phyloP scores from a whole-genome alignment of 176 grass and related monocot species.

The Miscanthus lutarioriparius region DNA sequence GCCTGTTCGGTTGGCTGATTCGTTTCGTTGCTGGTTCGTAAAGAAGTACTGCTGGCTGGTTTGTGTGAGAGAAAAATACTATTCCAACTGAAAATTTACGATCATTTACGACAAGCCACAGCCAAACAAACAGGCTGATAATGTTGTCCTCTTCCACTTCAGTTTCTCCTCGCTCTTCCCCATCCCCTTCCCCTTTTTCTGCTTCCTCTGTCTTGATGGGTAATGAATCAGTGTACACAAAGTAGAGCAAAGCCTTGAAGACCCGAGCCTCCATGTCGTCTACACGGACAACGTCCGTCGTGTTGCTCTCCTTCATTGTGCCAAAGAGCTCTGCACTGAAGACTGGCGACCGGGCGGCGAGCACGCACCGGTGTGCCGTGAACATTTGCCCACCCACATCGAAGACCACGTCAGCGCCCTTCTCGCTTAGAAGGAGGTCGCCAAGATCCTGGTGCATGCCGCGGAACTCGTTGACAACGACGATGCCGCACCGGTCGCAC shows the following conservation, averaged over 20 bases:
- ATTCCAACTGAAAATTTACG: too few species aligned
- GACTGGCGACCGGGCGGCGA: slow-evolving; percentile 48
- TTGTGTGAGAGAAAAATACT: too few species aligned
- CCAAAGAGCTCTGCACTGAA: slow-evolving; percentile 41
- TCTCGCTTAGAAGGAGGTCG: slow-evolving; percentile 25
- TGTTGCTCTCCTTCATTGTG: slow-evolving; percentile 39
- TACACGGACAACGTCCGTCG: slow-evolving; percentile 16
- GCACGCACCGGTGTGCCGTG: slow-evolving; percentile 35
- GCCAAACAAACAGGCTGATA: too few species aligned
- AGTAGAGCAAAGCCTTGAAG: slow-evolving; percentile 27
- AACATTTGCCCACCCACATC: slow-evolving; percentile 36
- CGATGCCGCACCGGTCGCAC: background rate
- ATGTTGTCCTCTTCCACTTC: slow-evolving; percentile 4
- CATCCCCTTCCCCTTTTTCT: background rate
- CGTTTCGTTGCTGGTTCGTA: too few species aligned
- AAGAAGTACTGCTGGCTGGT: too few species aligned
- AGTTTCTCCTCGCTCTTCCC: too few species aligned
- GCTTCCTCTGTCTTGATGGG: background rate
- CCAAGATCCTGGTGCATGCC: slow-evolving; percentile 9
- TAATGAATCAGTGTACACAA: background rate
- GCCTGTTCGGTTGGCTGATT: too few species aligned
- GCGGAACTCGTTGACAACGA: background rate
- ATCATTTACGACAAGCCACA: too few species aligned
- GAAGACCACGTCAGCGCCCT: slow-evolving; percentile 39
- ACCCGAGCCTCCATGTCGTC: slow-evolving; percentile 43